Percentiles rank a stretch among this genome's conserved stretches.
Conservation (phyloP, 2,329 filamentous ascomycete species). For the Sclerotinia spermophila region DNA sequence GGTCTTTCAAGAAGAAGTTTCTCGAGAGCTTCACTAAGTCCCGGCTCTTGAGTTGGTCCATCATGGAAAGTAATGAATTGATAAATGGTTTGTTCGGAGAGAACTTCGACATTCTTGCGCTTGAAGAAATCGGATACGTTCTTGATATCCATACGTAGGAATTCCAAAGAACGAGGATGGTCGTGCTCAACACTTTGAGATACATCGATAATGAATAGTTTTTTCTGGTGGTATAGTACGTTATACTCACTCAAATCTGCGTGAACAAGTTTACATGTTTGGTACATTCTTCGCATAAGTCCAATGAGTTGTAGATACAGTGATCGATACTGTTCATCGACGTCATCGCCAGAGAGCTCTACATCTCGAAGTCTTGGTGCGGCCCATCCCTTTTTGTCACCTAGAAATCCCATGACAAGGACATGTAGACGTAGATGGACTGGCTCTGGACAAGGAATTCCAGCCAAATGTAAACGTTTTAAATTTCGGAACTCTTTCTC, state of each 20-base stretch:
- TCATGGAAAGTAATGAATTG: conserved; percentile 69
- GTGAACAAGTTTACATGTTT: conserved; percentile 86
- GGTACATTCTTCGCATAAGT: conserved; percentile 91
- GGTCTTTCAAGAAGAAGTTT: conserved; percentile 59
- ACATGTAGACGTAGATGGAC: conserved; percentile 90
- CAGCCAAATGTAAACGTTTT: conserved; percentile 74
- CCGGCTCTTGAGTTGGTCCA: conserved; percentile 58
- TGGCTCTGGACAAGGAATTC: conserved; percentile 87
- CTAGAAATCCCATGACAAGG: conserved; percentile 89
- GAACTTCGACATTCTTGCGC: conserved; percentile 74
- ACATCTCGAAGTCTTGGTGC: conserved; percentile 88
- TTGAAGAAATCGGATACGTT: conserved; percentile 93
- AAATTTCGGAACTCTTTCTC: conserved; percentile 98
- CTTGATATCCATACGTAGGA: conserved; percentile 97
- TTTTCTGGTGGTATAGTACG: conserved; percentile 78
- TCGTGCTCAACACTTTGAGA: conserved; percentile 97
- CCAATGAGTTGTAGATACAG: conserved; percentile 81
- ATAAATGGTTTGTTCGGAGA: conserved; percentile 78
- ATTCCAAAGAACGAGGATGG: conserved; percentile 87
- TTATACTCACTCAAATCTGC: conserved; percentile 99
- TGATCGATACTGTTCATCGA: conserved; percentile 67
- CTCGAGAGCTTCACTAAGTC: conserved; percentile 60
- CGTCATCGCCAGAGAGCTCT: conserved; percentile 64
- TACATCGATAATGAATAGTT: conserved; percentile 93
- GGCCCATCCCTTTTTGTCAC: conserved; percentile 79